A percentile compares a stretch with the other conserved stretches of the same genome.
Evolutionary conservation across 2,329 filamentous ascomycete species (phyloP).

Genomic region (Calonectria fujianensis): DNA sequence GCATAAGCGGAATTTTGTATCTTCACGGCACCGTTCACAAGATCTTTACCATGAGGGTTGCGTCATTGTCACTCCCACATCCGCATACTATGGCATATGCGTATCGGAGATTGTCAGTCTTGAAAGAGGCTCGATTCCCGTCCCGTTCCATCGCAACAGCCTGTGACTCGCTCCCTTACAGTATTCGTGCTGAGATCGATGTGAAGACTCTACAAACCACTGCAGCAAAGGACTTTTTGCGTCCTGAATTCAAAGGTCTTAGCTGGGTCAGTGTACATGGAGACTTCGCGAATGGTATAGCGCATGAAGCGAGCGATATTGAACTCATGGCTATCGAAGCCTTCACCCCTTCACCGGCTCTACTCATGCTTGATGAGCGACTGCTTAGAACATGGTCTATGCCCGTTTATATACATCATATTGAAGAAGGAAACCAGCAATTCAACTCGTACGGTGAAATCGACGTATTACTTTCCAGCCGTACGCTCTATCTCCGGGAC

Average conservation of each 20-base stretch:
- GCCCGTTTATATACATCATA: not conserved
- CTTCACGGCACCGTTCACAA: no score
- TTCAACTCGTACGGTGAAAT: not conserved
- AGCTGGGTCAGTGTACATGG: not conserved
- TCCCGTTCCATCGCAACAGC: not conserved
- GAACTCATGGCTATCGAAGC: not conserved
- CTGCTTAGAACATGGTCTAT: not conserved
- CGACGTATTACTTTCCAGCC: not conserved
- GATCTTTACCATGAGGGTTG: no score
- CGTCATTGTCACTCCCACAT: no score
- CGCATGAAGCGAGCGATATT: not conserved
- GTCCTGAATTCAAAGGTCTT: slow-evolving; percentile 1
- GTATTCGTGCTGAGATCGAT: not conserved
- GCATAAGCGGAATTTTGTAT: no score
- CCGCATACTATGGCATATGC: no score
- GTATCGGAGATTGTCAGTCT: no score
- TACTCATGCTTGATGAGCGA: not conserved
- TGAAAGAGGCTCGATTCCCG: not conserved
- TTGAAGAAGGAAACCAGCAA: not conserved
- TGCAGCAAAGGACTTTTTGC: slow-evolving; percentile 1
- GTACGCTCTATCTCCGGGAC: not conserved
- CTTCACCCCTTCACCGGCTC: not conserved
- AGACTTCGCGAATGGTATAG: not conserved
- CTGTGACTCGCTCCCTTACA: slow-evolving; percentile 5
- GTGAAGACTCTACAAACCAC: not conserved